Conservation (phyloP, 2,329 filamentous ascomycete species). For the Talaromyces pinophilus region DNA sequence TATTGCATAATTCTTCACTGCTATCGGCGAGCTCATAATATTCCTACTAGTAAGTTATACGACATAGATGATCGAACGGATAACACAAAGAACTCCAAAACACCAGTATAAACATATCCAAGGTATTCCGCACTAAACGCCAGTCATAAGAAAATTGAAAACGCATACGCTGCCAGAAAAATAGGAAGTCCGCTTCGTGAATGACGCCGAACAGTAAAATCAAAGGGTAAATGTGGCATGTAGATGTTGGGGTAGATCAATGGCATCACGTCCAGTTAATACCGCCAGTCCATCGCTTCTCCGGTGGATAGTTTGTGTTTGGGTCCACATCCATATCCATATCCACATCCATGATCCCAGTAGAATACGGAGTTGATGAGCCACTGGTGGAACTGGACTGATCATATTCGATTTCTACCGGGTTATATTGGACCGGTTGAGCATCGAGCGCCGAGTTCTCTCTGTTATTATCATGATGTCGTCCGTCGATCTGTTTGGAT, state of each 20-base stretch:
- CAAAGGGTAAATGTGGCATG: background rate
- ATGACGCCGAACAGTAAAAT: conserved; percentile 9
- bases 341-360: conserved; percentile 28
- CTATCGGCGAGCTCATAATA: background rate
- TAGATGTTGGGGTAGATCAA: background rate
- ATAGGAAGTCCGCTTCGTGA: conserved; percentile 8
- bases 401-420: conserved; percentile 24
- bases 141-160: background rate
- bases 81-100: background rate
- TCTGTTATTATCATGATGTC: conserved; percentile 27
- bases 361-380: conserved; percentile 29
- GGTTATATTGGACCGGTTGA: conserved; percentile 15
- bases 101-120: background rate
- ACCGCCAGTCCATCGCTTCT: conserved; percentile 32
- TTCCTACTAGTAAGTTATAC: background rate
- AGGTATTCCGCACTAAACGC: background rate
- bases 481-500: conserved; percentile 25
- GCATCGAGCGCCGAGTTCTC: background rate
- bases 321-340: conserved; percentile 36
- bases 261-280: conserved; percentile 37
- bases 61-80: background rate
- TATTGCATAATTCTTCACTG: background rate
- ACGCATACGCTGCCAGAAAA: background rate
- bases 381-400: conserved; percentile 27
- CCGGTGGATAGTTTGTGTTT: conserved; percentile 21